A percentile compares a stretch with the other conserved stretches of the same genome.
Conservation (phyloP, 2,329 filamentous ascomycete species). For the Stagonosporopsis rhizophila region DNA sequence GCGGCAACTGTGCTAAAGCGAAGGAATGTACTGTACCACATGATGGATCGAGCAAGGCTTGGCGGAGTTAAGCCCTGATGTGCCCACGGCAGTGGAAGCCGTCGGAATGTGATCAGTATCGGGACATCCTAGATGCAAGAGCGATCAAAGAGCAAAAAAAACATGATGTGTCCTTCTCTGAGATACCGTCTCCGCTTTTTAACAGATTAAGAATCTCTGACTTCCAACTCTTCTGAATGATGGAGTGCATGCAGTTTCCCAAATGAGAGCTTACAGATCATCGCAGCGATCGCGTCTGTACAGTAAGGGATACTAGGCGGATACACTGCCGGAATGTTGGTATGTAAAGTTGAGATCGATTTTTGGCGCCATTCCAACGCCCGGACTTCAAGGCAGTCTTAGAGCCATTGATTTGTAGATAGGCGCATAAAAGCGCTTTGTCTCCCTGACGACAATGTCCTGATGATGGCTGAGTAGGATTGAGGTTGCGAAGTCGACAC, state of each 20-base stretch:
- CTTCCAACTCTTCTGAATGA: neutral
- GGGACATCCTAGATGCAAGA: neutral
- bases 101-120: conserved; percentile 7
- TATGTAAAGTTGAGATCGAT: neutral
- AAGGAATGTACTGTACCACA: conserved; percentile 35
- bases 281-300: neutral
- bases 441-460: conserved; percentile 12
- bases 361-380: conserved; percentile 18
- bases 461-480: neutral
- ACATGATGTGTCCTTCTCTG: neutral
- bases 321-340: conserved; percentile 15
- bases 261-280: neutral
- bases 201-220: neutral
- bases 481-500: neutral
- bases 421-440: conserved; percentile 4
- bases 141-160: neutral
- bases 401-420: conserved; percentile 3
- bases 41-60: conserved; percentile 26
- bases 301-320: conserved; percentile 16
- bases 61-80: conserved; percentile 14
- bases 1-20: conserved; percentile 10
- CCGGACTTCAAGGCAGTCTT: conserved; percentile 10
- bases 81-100: conserved; percentile 7
- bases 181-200: neutral
- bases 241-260: no score